Percentiles rank a stretch among this genome's conserved stretches.
Conservation (phyloP, 441 rosid species). For the Viola pubescens region DNA sequence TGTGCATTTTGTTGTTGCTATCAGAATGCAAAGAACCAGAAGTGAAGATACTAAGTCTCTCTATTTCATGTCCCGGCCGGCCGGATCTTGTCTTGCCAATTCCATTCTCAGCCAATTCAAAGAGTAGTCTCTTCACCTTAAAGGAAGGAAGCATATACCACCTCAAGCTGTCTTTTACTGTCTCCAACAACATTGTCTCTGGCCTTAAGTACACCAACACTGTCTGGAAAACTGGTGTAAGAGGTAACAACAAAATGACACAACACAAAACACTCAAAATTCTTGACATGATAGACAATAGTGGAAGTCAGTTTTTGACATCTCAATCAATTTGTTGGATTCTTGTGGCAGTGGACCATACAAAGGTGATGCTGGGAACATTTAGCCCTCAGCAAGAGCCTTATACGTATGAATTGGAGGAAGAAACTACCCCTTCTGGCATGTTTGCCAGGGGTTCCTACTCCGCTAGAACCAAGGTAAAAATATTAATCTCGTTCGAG, state of each 20-base stretch:
- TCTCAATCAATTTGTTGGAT: background rate
- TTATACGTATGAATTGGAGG: conserved; percentile 32
- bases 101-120: conserved; percentile 41
- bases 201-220: conserved; percentile 68
- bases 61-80: conserved; percentile 43
- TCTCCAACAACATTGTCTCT: conserved; percentile 66
- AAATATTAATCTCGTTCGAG: too few species aligned
- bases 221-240: conserved; percentile 65
- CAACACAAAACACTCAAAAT: background rate
- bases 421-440: conserved; percentile 57
- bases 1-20: background rate
- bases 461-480: conserved; percentile 59
- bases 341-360: conserved; percentile 41
- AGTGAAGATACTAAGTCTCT: conserved; percentile 25
- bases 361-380: conserved; percentile 72
- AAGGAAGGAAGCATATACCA: conserved; percentile 69
- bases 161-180: conserved; percentile 50
- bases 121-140: conserved; percentile 54
- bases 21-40: conserved; percentile 22
- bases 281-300: background rate
- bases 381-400: conserved; percentile 57
- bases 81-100: conserved; percentile 41
- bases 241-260: conserved; percentile 28
- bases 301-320: background rate
- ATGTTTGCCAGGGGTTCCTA: conserved; percentile 68